Evolutionary conservation across 805 yeast species (phyloP).

Genomic region (Candida khao-thaluensis): DNA sequence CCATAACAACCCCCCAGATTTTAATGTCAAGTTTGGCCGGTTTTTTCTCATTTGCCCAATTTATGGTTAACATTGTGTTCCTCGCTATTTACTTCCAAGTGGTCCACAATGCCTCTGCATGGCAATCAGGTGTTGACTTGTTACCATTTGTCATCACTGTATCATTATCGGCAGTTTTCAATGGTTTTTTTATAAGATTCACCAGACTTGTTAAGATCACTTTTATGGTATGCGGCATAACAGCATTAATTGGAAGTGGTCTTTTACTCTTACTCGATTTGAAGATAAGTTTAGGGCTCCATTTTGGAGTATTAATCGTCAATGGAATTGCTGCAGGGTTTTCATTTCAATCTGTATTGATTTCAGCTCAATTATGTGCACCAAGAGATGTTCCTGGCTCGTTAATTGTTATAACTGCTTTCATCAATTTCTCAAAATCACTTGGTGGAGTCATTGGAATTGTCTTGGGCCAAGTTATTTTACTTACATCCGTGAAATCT

Average conservation of each 20-base stretch:
- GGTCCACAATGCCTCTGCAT: slow-evolving; percentile 32
- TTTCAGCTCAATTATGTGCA: slow-evolving; percentile 38
- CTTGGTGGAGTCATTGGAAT: slow-evolving; percentile 34
- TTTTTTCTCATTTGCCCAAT: slow-evolving; percentile 36
- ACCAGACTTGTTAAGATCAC: slow-evolving; percentile 32
- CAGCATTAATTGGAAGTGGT: slow-evolving; percentile 37
- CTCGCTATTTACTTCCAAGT: slow-evolving; percentile 42
- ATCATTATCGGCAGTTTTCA: slow-evolving; percentile 29
- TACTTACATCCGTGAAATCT: slow-evolving; percentile 20
- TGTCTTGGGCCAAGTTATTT: slow-evolving; percentile 32
- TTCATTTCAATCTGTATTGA: slow-evolving; percentile 35
- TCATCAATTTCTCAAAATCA: slow-evolving; percentile 32
- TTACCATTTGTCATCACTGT: slow-evolving; percentile 36
- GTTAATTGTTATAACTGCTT: slow-evolving; percentile 33
- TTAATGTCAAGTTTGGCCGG: slow-evolving; percentile 37
- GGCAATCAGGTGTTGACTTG: slow-evolving; percentile 37
- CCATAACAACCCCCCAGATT: slow-evolving; percentile 37
- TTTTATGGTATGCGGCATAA: slow-evolving; percentile 27
- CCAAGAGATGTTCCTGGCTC: slow-evolving; percentile 37
- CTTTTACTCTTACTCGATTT: slow-evolving; percentile 27
- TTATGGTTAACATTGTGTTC: slow-evolving; percentile 36
- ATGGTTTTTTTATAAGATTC: slow-evolving; percentile 30
- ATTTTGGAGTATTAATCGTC: slow-evolving; percentile 35
- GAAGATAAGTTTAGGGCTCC: slow-evolving; percentile 20
- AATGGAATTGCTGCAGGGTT: slow-evolving; percentile 36